Base-by-base conservation (phyloP, 495 filamentous ascomycete genomes). In the Hypoxylon fuscum region DNA sequence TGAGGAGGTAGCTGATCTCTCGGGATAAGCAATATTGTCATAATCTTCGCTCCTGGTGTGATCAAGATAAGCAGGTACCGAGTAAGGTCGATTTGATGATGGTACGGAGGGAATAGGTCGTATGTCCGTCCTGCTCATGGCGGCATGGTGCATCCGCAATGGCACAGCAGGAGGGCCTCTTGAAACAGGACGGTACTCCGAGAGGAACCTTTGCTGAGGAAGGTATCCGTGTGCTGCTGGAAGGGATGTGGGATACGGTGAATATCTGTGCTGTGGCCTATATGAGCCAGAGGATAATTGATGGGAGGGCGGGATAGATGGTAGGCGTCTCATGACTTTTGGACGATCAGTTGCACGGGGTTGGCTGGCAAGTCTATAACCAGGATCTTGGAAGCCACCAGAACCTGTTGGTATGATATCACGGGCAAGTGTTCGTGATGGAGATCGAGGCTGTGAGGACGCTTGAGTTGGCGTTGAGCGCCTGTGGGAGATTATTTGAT, bases 1-100 rank as follows among this genome's bases (percentile, higher is more conserved):
- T 14, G 18, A 56, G 4, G 63, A 57, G 2, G 63, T 61, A 32
- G 56, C 56, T 49, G 63, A 41, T 35, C 63, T 51, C 22, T 20
- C 52, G 2, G 46, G 56, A 32, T 55, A 38, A 32, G 34, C 1
- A 25, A 51, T 22, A 11, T 29, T 35, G 17, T 22, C 21, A 14
- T 44, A 5, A 23, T 17, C 43, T 5, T 35, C 46, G 10, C 20
- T 35, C 6, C 5, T 27, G 11, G 15, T 31, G 15, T 18, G 52
- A 7, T 25, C 53, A 4, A 31, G 20, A 22, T 53, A 53, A 41
- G 9, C 15, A 48, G 63, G 63, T 10, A 48, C 63, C 15, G 63
- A 66, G 46, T 57, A 57, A 17, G 63, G 56, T 11, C 63, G 32
- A 29, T 57, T 45, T 21, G 35, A 31, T 18, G 46, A 25, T 23